Evolutionary conservation across 2,329 filamentous ascomycete genomes (phyloP), one percentile per base, ranked within the genome.

Genomic region (Penicillium verrucosum): DNA sequence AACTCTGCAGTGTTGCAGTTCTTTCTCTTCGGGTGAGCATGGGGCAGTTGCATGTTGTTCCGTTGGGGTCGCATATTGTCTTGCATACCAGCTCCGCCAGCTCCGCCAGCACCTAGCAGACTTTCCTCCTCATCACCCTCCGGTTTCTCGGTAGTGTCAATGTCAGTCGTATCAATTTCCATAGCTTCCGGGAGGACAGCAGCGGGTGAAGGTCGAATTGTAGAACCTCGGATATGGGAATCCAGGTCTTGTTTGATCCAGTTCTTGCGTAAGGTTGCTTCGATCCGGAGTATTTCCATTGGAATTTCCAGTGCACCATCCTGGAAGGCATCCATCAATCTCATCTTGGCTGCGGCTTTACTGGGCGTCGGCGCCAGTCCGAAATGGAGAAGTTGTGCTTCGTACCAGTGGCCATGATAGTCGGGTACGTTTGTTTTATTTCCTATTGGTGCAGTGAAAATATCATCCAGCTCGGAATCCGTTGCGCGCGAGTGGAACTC

Each of bases 381-480:
- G 70, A 87, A 87, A 70, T 88, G 85, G 4, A 85, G 70, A 11
- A 87, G 76, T 60, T 88, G 84, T 0, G 85, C 83, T 59, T 84
- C 80, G 56, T 84, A 87, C 81, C 81, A 88, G 60, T 86, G 82
- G 1, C 77, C 83, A 0, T 83, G 79, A 42, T 78, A 78, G 62
- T 86, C 82, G 43, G 79, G 76, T 16, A 34, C 23, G 7, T 59
- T 44, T 4, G 45, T 48, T 4, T 14, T 49, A 12, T 50, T 38
- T 3, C 29, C 27, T 5, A 16, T 29, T 18, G 9, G 49, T 36
- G 61, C 47, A 12, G 60, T 49, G 59, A 82, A 80, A 46, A 79
- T 73, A 2, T 74, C 68, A 57, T 76, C 73, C 5, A 83, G 73
- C 60, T 83, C 79, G 0, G 71, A 62, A 3, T 70, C 32, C 1